A percentile compares a stretch with the other conserved stretches of the same genome.
Evolutionary conservation across 176 grass and related monocot species (phyloP).

Genomic region (Oryza meridionalis): DNA sequence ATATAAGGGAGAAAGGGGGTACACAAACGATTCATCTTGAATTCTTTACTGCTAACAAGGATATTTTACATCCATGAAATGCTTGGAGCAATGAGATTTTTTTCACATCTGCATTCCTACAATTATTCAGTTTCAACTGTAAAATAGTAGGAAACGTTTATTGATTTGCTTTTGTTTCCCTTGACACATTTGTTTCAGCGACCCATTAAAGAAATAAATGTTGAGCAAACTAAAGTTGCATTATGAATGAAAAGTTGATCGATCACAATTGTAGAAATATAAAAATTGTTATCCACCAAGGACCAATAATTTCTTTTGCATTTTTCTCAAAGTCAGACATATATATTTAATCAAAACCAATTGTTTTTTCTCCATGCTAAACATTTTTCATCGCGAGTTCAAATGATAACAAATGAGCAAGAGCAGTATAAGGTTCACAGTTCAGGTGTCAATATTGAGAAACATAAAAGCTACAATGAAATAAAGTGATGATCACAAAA

Average conservation of each 20-base stretch:
- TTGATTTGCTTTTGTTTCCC: neutral
- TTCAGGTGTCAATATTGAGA: conserved; percentile 9
- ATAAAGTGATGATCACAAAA: neutral
- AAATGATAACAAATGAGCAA: conserved; percentile 23
- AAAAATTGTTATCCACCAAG: neutral
- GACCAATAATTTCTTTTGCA: neutral
- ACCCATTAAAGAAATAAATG: conserved; percentile 2
- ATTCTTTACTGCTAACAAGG: neutral
- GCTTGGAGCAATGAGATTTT: too few relatives aligned
- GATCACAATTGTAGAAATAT: neutral
- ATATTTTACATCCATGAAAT: neutral
- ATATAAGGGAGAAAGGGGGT: conserved; percentile 7
- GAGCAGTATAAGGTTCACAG: neutral
- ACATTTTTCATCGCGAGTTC: conserved; percentile 21
- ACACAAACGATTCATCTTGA: neutral
- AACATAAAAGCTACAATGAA: conserved; percentile 21
- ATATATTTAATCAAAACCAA: neutral
- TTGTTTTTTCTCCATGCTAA: neutral
- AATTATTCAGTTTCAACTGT: neutral
- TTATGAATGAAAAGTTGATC: conserved; percentile 8
- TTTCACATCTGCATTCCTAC: neutral
- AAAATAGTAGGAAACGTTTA: neutral
- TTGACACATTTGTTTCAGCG: neutral
- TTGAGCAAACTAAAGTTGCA: neutral
- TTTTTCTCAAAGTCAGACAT: conserved; percentile 17